These are phyloP conservation scores for Carex kokanica DNA, from an alignment of 176 grass and related monocot genomes.

Conservation along the genomic window DNA sequence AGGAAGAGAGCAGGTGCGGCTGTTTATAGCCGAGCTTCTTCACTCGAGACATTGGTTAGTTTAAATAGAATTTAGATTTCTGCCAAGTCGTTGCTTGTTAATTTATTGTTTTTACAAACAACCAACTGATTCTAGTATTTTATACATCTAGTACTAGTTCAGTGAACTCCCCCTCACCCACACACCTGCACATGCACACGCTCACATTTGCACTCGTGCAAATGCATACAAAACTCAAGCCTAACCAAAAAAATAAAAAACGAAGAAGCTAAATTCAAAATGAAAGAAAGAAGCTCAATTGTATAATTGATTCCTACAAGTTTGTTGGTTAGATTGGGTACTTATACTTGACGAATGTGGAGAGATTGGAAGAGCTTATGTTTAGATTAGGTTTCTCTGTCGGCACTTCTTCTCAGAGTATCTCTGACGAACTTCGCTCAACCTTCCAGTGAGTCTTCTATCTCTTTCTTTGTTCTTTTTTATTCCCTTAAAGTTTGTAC, in stretches of 20 bases:
- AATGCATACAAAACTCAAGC: not conserved
- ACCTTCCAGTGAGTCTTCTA: constrained; percentile 51
- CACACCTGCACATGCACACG: not conserved
- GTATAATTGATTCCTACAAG: not conserved
- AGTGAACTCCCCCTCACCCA: not conserved
- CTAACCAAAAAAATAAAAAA: not conserved
- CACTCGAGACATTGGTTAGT: constrained; percentile 87
- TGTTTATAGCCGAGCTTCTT: constrained; percentile 88
- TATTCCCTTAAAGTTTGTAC: not conserved
- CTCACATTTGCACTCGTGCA: not conserved
- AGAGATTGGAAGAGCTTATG: constrained; percentile 87
- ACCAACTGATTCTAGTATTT: not conserved
- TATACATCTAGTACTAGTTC: not conserved
- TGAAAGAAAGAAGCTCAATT: not conserved
- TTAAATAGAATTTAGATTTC: not conserved
- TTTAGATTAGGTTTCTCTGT: constrained; percentile 87
- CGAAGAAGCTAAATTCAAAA: not conserved
- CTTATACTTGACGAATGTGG: constrained; percentile 85
- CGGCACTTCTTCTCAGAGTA: constrained; percentile 75
- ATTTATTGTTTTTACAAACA: not conserved
- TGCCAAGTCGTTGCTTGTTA: not conserved
- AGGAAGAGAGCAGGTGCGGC: constrained; percentile 81
- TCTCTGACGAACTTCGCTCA: constrained; percentile 59
- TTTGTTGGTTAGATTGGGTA: constrained; percentile 66
- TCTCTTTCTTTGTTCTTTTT: constrained; percentile 14